phyloP scores from a whole-genome alignment of 106 monocot genomes.

The Dactylorhiza incarnata region DNA sequence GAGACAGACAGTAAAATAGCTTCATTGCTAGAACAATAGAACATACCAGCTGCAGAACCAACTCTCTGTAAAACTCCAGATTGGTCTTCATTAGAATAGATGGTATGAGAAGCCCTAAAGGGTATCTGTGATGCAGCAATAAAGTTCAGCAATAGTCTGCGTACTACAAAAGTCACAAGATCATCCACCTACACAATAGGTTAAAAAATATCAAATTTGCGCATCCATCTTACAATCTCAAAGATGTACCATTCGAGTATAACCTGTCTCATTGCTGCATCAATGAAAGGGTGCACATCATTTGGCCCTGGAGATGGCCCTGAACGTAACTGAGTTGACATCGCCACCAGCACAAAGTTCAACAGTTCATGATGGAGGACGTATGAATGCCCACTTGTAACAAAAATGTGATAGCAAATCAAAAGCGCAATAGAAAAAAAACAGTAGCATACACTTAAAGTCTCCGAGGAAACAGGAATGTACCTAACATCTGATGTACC shows the following conservation, averaged over 20 bases:
- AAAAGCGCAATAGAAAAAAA: conserved; percentile 13
- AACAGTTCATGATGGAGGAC: conserved; percentile 88
- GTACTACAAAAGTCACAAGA: conserved; percentile 64
- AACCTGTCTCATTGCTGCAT: conserved; percentile 92
- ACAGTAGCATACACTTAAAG: conserved; percentile 1
- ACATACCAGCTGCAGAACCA: conserved; percentile 90
- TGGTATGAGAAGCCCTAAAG: conserved; percentile 37
- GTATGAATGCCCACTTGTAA: conserved; percentile 61
- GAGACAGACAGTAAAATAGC: not conserved
- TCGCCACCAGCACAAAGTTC: conserved; percentile 80
- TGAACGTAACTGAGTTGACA: conserved; percentile 93
- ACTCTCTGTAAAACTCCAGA: conserved; percentile 90
- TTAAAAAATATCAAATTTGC: not conserved
- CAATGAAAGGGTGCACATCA: conserved; percentile 85
- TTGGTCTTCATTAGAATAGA: conserved; percentile 47
- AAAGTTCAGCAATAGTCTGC: conserved; percentile 65
- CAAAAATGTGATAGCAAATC: conserved; percentile 22
- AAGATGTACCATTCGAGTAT: not conserved
- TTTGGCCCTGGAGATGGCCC: conserved; percentile 69
- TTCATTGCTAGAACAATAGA: not conserved
- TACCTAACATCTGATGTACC: conserved; percentile 83
- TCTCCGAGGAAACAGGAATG: conserved; percentile 11
- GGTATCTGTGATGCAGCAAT: conserved; percentile 56
- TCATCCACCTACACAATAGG: conserved; percentile 50
- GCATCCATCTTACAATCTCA: not conserved